Conservation (phyloP, 352 stramenopile genomes). For the Phytophthora parvispora region DNA sequence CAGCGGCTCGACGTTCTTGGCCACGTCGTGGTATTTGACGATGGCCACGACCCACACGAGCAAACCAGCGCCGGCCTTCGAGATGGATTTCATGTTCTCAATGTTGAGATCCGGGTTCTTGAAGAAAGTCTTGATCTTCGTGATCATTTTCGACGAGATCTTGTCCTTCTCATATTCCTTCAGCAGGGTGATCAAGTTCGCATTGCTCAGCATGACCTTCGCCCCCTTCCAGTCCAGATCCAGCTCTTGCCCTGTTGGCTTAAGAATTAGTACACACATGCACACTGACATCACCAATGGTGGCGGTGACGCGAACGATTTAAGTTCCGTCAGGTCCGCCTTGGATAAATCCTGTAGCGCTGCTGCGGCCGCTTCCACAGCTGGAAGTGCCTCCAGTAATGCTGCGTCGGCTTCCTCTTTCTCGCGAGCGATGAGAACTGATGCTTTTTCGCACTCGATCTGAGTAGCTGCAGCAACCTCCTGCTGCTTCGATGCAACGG, state of each 20-base stretch:
- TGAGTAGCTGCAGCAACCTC: conserved; percentile 93
- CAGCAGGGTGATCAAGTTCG: conserved; percentile 91
- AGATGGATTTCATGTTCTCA: conserved; percentile 97
- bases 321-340: conserved; percentile 96
- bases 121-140: conserved; percentile 95
- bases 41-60: conserved; percentile 96
- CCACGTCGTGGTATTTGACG: conserved; percentile 97
- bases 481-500: conserved; percentile 93
- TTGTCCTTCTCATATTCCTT: conserved; percentile 98
- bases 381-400: conserved; percentile 94
- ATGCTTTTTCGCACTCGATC: conserved; percentile 92
- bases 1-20: conserved; percentile 95
- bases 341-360: conserved; percentile 96
- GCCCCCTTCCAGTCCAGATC: conserved; percentile 95
- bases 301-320: conserved; percentile 95
- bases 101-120: conserved; percentile 96
- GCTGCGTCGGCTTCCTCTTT: conserved; percentile 95
- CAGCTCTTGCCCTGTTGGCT: conserved; percentile 93
- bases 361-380: conserved; percentile 93
- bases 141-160: conserved; percentile 97
- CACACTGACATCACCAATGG: conserved; percentile 95
- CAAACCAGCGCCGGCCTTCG: conserved; percentile 90
- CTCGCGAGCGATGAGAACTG: conserved; percentile 92
- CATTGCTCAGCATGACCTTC: conserved; percentile 96
- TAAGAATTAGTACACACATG: conserved; percentile 93